Evolutionary conservation across 139 green algal species (phyloP).

Genomic region (Haematococcus lacustris): DNA sequence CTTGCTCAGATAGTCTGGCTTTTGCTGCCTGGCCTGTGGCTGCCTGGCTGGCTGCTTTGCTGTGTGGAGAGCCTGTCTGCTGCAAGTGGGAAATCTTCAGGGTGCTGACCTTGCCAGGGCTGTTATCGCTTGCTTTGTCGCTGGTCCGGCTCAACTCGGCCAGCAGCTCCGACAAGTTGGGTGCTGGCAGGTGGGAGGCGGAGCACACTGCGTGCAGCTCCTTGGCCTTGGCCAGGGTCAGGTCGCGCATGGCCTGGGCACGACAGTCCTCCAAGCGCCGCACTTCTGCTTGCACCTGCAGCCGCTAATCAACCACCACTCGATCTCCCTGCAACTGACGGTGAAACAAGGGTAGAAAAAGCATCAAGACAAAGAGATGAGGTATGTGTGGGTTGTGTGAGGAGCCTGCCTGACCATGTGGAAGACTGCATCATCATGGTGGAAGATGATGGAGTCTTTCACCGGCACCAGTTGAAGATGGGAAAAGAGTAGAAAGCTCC

Average conservation of each 20-base stretch:
- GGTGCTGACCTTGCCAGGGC: not conserved
- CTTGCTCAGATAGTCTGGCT: not conserved
- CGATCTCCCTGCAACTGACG: too few species aligned
- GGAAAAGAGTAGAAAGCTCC: too few species aligned
- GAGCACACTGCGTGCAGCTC: constrained; percentile 44
- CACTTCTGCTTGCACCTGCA: constrained; percentile 47
- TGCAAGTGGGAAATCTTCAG: not conserved
- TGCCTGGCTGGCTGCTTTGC: not conserved
- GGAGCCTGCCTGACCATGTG: too few species aligned
- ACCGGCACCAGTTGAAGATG: too few species aligned
- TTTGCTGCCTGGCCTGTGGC: not conserved
- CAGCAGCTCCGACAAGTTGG: not conserved
- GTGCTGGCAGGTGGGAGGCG: constrained; percentile 31
- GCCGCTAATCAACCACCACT: too few species aligned
- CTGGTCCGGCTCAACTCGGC: not conserved
- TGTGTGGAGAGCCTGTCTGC: not conserved
- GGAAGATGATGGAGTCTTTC: too few species aligned
- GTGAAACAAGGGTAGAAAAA: too few species aligned
- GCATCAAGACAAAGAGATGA: too few species aligned
- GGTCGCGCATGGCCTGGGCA: constrained; percentile 38
- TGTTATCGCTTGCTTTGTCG: not conserved
- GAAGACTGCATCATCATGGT: too few species aligned
- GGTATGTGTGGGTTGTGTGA: too few species aligned
- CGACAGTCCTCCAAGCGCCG: constrained; percentile 40
- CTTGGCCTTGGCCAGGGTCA: constrained; percentile 31